Evolutionary conservation across 2,329 filamentous ascomycete species (phyloP).

Genomic region (Calonectria henricotiae): DNA sequence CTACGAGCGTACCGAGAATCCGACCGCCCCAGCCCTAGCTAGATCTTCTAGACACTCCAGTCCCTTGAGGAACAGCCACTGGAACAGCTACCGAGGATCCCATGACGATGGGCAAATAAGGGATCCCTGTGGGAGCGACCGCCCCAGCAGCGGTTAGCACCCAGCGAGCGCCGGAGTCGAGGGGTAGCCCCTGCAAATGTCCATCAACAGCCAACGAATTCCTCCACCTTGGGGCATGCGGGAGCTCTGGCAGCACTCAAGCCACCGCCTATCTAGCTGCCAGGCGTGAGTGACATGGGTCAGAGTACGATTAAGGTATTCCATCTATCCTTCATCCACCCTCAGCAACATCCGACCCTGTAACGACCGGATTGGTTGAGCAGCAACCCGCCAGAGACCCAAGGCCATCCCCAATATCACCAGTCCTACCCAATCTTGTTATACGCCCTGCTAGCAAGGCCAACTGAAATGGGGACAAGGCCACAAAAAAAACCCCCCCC

Average conservation of each 20-base stretch:
- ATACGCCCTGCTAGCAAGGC: too few species aligned
- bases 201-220: neutral
- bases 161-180: neutral
- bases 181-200: conserved; percentile 9
- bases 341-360: neutral
- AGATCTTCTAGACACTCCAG: conserved; percentile 3
- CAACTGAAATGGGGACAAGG: too few species aligned
- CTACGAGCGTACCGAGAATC: neutral
- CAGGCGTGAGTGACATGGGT: neutral
- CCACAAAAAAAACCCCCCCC: neutral
- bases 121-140: neutral
- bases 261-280: neutral
- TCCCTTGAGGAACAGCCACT: neutral
- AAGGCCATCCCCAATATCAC: neutral
- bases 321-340: neutral
- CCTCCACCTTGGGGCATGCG: neutral
- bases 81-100: neutral
- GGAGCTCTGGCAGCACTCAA: conserved; percentile 3
- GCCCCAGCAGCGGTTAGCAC: neutral
- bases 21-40: neutral
- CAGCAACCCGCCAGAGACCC: neutral
- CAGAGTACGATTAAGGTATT: neutral
- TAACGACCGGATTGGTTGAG: neutral
- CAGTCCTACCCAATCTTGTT: too few species aligned
- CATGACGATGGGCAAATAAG: neutral